Base-by-base conservation (phyloP, 768 basidiomycete genomes). In the Plicaturopsis crispa region DNA sequence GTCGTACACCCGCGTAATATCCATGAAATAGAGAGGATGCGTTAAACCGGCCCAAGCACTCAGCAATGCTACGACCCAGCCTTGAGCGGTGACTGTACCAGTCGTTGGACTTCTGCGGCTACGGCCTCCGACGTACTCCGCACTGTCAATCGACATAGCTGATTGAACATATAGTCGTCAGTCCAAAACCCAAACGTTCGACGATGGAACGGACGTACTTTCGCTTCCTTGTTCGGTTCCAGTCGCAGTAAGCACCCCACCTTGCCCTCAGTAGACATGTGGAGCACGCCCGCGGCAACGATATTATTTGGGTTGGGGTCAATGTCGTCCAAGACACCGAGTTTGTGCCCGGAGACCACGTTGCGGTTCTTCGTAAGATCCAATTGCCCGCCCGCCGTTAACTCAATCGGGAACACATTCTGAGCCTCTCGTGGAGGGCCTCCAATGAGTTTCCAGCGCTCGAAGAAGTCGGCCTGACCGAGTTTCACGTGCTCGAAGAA, bases 401-500 rank as follows among this genome's bases (percentile, higher is more conserved):
- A 63, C 22, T 63, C 56, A 42, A 98, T 80, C 0, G 90, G 81
- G 60, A 96, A 96, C 39, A 99, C 71, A 33, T 62, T 58, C 56
- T 99, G 96, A 19, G 85, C 78, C 64, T 99, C 96, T 35, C 93
- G 75, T 20, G 96, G 96, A 10, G 90, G 70, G 1, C 96, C 96
- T 5, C 96, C 96, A 36, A 98, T 98, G 49, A 96, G 63, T 59
- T 91, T 93, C 96, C 96, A 99, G 36, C 96, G 70, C 59, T 97
- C 93, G 61, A 98, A 99, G 72, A 98, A 99, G 48, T 96, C 88
- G 1, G 74, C 63, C 44, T 75, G 69, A 8, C 75, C 78, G 23
- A 99, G 74, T 51, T 80, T 84, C 47, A 97, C 93, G 18, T 88
- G 86, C 53, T 96, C 94, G 40, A 98, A 73, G 60, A 99, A 99